Evolutionary conservation across 2,329 filamentous ascomycete genomes (phyloP).

Genomic region (Nannizzia gypsea): DNA sequence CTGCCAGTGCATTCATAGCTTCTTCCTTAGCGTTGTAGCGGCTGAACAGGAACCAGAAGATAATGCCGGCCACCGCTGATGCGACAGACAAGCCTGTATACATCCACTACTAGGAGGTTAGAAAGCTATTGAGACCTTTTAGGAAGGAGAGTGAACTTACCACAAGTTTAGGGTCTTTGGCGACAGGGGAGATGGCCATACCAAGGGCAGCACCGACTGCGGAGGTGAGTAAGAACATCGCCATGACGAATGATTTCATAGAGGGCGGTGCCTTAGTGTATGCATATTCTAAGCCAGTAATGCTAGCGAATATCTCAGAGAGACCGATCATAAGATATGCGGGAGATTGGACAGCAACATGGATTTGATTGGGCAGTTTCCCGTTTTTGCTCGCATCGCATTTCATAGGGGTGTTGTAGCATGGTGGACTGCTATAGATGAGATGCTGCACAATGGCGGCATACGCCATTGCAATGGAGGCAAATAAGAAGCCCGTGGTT

Average conservation of each 20-base stretch:
- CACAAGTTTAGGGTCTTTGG: conserved; percentile 52
- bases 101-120: conserved; percentile 40
- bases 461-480: conserved; percentile 49
- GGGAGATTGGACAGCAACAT: conserved; percentile 36
- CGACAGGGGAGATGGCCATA: conserved; percentile 48
- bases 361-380: conserved; percentile 28
- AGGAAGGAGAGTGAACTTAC: conserved; percentile 8
- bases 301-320: conserved; percentile 50
- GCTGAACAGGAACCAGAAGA: conserved; percentile 44
- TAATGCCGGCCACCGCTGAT: conserved; percentile 38
- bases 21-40: conserved; percentile 40
- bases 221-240: conserved; percentile 46
- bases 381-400: conserved; percentile 25
- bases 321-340: conserved; percentile 36
- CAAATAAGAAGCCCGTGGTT: conserved; percentile 55
- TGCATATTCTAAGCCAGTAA: conserved; percentile 61
- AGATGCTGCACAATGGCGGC: conserved; percentile 46
- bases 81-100: conserved; percentile 45
- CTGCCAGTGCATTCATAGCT: conserved; percentile 39
- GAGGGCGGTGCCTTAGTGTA: conserved; percentile 59
- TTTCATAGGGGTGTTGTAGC: conserved; percentile 34
- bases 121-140: neutral
- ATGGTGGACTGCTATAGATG: conserved; percentile 44
- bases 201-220: conserved; percentile 49
- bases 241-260: conserved; percentile 53